Evolutionary conservation across 2,329 filamentous ascomycete genomes (phyloP).

Genomic region (Fusarium longipes): DNA sequence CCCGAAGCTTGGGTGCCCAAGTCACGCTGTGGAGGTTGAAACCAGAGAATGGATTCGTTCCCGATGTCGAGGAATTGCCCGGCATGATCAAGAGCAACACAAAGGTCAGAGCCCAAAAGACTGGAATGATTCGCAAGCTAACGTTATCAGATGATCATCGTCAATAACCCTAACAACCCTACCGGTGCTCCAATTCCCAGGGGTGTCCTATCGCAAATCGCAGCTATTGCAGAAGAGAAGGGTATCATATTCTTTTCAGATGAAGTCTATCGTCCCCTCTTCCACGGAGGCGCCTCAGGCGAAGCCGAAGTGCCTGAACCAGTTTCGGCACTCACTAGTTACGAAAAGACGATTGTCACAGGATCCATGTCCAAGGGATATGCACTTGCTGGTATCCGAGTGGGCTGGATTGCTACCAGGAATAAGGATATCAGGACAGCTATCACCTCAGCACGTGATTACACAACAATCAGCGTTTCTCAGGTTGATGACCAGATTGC

Average conservation of each 20-base stretch:
- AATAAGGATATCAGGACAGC: slow-evolving; percentile 70
- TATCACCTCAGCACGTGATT: slow-evolving; percentile 75
- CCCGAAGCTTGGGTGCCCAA: slow-evolving; percentile 78
- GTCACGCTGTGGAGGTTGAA: slow-evolving; percentile 81
- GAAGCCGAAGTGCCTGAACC: slow-evolving; percentile 65
- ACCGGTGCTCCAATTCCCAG: slow-evolving; percentile 77
- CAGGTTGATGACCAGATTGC: slow-evolving; percentile 84
- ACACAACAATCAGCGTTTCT: slow-evolving; percentile 87
- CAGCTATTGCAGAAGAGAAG: slow-evolving; percentile 70
- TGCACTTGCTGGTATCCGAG: slow-evolving; percentile 80
- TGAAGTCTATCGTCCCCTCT: slow-evolving; percentile 87
- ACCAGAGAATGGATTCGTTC: slow-evolving; percentile 72
- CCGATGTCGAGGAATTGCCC: slow-evolving; percentile 74
- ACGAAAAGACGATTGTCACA: slow-evolving; percentile 76
- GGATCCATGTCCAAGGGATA: slow-evolving; percentile 90
- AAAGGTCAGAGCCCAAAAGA: slow-evolving; percentile 61
- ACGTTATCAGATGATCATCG: slow-evolving; percentile 56
- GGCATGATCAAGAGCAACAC: slow-evolving; percentile 74
- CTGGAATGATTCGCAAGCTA: rapidly evolving
- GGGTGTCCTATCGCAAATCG: slow-evolving; percentile 67
- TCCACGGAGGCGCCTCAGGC: slow-evolving; percentile 70
- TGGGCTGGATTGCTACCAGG: slow-evolving; percentile 84
- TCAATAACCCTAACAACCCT: slow-evolving; percentile 84
- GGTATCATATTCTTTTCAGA: slow-evolving; percentile 77
- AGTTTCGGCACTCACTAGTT: slow-evolving; percentile 73